Evolutionary conservation across 148 eudicot genomes (phyloP), one percentile per base, ranked within the genome.

Genomic region (Fagopyrum esculentum): DNA sequence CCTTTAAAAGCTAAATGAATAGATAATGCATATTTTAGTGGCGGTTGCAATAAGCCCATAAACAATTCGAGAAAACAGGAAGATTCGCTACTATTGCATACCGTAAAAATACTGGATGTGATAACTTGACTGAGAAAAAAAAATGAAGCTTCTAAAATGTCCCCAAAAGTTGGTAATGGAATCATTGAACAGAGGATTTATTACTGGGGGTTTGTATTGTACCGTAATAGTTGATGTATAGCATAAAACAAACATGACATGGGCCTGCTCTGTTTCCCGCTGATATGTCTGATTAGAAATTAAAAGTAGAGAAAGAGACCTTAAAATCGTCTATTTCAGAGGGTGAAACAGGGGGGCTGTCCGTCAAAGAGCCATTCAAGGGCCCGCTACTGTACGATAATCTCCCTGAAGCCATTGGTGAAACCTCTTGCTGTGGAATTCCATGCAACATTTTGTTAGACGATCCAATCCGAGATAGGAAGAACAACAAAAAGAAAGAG

Each of bases 311-410:
- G 35, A 10, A 55, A 15, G 10, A 56, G 4, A 93, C 98, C 98
- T 91, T 94, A 78, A 79, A 29, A 81, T 91, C 98, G 59, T 94
- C 98, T 51, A 91, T 76, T 80, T 94, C 91, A 40, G 97, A 88
- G 59, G 98, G 98, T 45, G 98, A 94, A 49, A 89, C 85, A 0
- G 98, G 97, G 6, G 98, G 97, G 69, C 93, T 90, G 79, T 94
- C 98, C n/a, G 95, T 87, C 79, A 91, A 86, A 78, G 98, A 91
- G 72, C 93, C 91, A 81, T 88, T 91, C 8, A 91, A 83, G 57
- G 98, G 98, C 61, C 97, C 98, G 80, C 98, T 93, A 76, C 95
- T 89, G 74, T 91, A 97, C 0, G 98, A 94, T 1, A 91, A 86
- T 76, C 98, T 81, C 45, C 97, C 97, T 5, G 98, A 93, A 45